Base-by-base conservation (phyloP, 2,329 filamentous ascomycete genomes). In the Botryotinia calthae region DNA sequence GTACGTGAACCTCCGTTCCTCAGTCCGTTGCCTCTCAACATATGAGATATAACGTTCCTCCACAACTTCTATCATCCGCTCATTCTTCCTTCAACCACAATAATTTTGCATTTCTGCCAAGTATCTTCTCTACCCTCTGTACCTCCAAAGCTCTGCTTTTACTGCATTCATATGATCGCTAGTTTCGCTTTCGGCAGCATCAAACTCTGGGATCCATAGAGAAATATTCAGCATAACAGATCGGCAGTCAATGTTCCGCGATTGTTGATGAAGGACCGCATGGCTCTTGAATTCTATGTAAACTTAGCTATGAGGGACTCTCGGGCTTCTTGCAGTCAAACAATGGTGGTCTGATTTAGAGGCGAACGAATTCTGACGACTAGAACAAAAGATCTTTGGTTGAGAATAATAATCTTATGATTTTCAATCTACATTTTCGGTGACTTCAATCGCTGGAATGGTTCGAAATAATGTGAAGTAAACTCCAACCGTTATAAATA, bases 21-120 rank as follows among this genome's bases (percentile, higher is more conserved):
- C 6, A 8, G 51, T 5, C n/a, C 0, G 2, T 1, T 16, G 14
- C 14, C 22, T 10, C 10, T 16, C 5, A 54, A 7, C 5, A 2
- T 34, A 34, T 34, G 16, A 48, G 6, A 31, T 18, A 8, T 9
- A 5, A 2, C 14, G 14, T 9, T 14, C 16, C 28, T 56, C 4
- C n/a, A 56, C 2, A n/a, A n/a, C 54, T 20, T 56, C n/a, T 3
- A 31, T 18, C 3, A 7, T 56, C n/a, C n/a, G 1, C n/a, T 18
- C 28, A 31, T 18, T 1, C 5, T 7, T 10, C 28, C 18, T 22
- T 20, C 28, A 22, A 5, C 8, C 8, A 9, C 16, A 18, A 6
- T 6, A 0, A 2, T 34, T 34, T 22, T 9, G 31, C 2, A 5
- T 12, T 34, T 58, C 22, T 31, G 8, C 22, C 31, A 2, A 16